Percentiles rank a stretch among this genome's conserved stretches.
Conservation (phyloP, 1,139 yeast genomes). For the Taphrina wiesneri region DNA sequence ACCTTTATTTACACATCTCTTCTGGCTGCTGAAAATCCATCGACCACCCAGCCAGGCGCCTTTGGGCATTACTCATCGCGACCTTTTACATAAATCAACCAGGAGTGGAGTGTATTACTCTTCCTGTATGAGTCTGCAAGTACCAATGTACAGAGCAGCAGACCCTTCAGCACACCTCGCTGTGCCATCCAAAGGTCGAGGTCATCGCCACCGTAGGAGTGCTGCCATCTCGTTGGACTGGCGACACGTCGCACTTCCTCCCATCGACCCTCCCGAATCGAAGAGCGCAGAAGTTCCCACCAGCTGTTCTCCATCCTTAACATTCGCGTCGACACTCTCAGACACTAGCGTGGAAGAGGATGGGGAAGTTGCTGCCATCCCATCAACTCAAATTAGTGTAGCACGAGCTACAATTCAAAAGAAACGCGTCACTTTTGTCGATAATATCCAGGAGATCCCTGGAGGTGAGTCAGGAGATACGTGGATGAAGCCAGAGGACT, state of each 20-base stretch:
- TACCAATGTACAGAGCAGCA: neutral
- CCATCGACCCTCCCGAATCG: neutral
- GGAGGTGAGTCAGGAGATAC: constrained; percentile 24
- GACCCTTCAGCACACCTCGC: constrained; percentile 9
- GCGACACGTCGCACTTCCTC: constrained; percentile 27
- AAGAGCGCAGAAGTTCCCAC: neutral
- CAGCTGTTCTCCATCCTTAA: constrained; percentile 15
- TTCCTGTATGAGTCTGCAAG: neutral
- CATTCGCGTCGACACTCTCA: constrained; percentile 25
- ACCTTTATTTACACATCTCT: neutral
- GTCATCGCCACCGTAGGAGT: constrained; percentile 30
- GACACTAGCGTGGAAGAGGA: constrained; percentile 19
- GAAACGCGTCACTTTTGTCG: constrained; percentile 16
- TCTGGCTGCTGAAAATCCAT: neutral
- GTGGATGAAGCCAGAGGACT: constrained; percentile 30
- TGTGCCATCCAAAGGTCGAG: constrained; percentile 19
- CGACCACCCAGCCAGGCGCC: neutral
- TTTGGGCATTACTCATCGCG: neutral
- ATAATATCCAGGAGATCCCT: constrained; percentile 19
- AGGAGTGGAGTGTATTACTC: too few relatives aligned
- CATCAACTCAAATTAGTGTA: constrained; percentile 10
- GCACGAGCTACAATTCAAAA: neutral
- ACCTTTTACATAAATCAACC: too few relatives aligned
- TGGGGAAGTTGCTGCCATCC: neutral
- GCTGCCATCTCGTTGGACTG: constrained; percentile 32